phyloP scores from a whole-genome alignment of 1,284 basidiomycete genomes.

The Exsudoporus floridanus region DNA sequence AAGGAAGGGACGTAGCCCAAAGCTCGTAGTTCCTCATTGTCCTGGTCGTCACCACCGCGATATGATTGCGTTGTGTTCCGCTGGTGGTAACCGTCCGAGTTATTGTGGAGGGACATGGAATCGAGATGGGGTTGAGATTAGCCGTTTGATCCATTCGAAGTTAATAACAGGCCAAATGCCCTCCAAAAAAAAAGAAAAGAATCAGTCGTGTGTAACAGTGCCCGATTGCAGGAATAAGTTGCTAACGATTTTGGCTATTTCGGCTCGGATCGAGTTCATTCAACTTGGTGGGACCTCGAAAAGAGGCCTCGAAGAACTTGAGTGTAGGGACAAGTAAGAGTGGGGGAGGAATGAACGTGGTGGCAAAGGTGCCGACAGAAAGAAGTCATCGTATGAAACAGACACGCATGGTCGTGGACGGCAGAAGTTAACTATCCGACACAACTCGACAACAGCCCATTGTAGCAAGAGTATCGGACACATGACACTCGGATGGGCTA shows the following conservation, averaged over 20 bases:
- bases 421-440: too few species aligned
- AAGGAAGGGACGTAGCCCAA: slow-evolving; percentile 78
- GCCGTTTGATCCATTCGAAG: not conserved
- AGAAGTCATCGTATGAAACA: too few species aligned
- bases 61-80: not conserved
- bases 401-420: too few species aligned
- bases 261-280: not conserved
- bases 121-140: not conserved
- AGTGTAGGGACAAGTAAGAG: too few species aligned
- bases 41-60: slow-evolving; percentile 24
- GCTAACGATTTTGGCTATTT: not conserved
- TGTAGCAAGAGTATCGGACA: too few species aligned
- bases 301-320: too few species aligned
- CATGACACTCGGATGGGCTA: too few species aligned
- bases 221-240: too few species aligned
- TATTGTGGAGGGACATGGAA: slow-evolving; percentile 5
- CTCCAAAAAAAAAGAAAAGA: not conserved
- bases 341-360: too few species aligned
- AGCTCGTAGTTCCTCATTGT: slow-evolving; percentile 65
- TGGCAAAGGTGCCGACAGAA: too few species aligned
- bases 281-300: not conserved
- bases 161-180: not conserved
- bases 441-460: too few species aligned
- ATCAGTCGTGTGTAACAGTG: too few species aligned
- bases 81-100: not conserved